Base-by-base conservation (phyloP, 2,329 filamentous ascomycete species). In the Xylaria polymorpha region DNA sequence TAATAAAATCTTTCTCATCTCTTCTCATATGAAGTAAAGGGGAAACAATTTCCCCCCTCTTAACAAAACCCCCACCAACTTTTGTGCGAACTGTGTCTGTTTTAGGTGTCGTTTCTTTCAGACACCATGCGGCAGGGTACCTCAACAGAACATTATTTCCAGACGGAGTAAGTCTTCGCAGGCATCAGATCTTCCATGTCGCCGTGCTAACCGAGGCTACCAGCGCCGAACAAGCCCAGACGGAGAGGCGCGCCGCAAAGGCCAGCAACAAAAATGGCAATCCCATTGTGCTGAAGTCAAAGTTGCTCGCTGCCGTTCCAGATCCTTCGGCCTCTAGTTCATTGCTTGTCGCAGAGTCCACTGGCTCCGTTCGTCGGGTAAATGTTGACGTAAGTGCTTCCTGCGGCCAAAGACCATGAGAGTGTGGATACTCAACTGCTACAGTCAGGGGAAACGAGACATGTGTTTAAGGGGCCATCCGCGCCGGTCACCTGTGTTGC, bases 111-210 rank as follows among this genome's bases (percentile, higher is more conserved):
- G n/a, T 14, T 39, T 20, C 22, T 7, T 63, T 57, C 61, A 7
- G 25, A 56, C 56, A 72, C 14, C 84, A 91, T 92, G 80, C 67
- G 74, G 12, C 87, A 89, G 71, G 92, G 92, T 35, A 86, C 88
- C 60, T 88, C 97, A 77, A 87, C 90, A 61, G 90, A 92, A 37
- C 89, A 96, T 78, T 98, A 97, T 84, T 98, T 98, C 78, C 93
- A 98, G 81, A 97, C 94, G 37, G 92, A 94, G 93, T 96, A 83
- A 81, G 90, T 80, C 29, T 22, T 51, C 55, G 74, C 29, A 20
- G 4, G 22, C 1, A 41, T 50, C 8, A n/a, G n/a, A 4, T 37
- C 46, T 1, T 37, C n/a, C 14, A 32, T 29, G 2, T 29, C 6
- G 3, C 4, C 22, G 79, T 72, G 83, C 86, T 74, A 83, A 83